Base-by-base conservation (phyloP, 1,284 basidiomycete genomes). In the Pseudozyma hubeiensis region DNA sequence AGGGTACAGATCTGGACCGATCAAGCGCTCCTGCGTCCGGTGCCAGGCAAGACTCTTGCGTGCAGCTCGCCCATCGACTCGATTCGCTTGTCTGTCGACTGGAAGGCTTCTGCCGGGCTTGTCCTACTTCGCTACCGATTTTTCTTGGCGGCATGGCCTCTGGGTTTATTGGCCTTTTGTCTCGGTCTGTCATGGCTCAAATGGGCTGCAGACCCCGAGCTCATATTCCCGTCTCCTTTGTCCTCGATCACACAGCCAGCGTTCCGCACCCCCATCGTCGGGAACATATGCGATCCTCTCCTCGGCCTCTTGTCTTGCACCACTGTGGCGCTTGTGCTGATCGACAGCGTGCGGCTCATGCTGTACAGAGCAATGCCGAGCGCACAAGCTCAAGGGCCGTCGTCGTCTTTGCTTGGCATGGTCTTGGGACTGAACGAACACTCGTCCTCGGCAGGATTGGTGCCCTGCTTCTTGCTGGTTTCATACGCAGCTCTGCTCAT, bases 81-180 rank as follows among this genome's bases (percentile, higher is more conserved):
- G 10, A 63, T 83, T 17, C 65, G 56, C n/a, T 34, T 79, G 41
- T 60, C 51, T 0, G 48, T 81, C 29, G 67, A 81, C 40, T 81
- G 80, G 80, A 74, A 64, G 37, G 68, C 67, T 0, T 79, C 78
- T 16, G 62, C 73, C 7, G 82, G 77, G 0, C 55, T 79, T 31
- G 65, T 81, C 6, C 53, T 82, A 8, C 48, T 80, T 50, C 78
- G 81, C 24, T 83, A 81, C 56, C 72, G 82, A 14, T 61, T 79
- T 33, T 69, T 70, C 9, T 40, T 79, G 1, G 67, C 74, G 14
- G 64, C 70, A 3, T 81, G 77, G 73, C 77, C 80, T 0, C 55
- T 81, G 5, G 75, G 71, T 6, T 52, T 82, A 8, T 53, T 81
- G 2, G 47, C 59, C 8, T 44, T 67, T 47, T 67, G 57, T 29